Evolutionary conservation across 352 stramenopile genomes (phyloP).

Genomic region (Phytophthora uliginosa): DNA sequence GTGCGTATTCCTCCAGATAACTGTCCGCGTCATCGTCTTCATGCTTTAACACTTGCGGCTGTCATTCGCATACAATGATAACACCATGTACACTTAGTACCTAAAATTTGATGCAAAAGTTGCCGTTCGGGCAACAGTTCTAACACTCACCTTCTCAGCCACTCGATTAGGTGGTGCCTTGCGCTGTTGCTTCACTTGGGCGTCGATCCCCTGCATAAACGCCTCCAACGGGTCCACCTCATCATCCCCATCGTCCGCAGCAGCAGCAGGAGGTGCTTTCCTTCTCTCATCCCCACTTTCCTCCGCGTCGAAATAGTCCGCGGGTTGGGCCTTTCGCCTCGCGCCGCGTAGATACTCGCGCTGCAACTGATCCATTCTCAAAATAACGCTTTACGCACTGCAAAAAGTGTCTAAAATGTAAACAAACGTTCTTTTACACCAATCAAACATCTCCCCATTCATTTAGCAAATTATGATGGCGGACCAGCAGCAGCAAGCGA

Average conservation of each 20-base stretch:
- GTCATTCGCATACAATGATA: neutral
- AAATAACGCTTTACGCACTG: constrained; percentile 11
- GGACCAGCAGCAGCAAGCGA: constrained; percentile 39
- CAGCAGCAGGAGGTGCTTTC: neutral
- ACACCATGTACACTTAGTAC: neutral
- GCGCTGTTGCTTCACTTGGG: constrained; percentile 67
- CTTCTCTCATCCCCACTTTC: constrained; percentile 46
- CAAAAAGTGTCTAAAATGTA: constrained; percentile 5
- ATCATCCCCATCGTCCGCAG: constrained; percentile 29
- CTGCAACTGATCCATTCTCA: constrained; percentile 50
- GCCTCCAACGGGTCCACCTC: constrained; percentile 88
- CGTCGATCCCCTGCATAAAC: constrained; percentile 88
- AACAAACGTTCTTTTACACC: constrained; percentile 12
- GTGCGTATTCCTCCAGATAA: constrained; percentile 43
- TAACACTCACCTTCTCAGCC: constrained; percentile 44
- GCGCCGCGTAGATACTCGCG: constrained; percentile 70
- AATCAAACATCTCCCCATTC: constrained; percentile 17
- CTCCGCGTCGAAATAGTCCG: constrained; percentile 80
- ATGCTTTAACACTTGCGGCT: constrained; percentile 51
- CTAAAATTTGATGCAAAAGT: neutral
- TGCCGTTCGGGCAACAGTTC: neutral
- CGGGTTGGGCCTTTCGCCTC: constrained; percentile 54
- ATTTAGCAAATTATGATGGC: constrained; percentile 34
- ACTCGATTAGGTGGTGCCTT: constrained; percentile 27
- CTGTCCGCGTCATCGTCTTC: constrained; percentile 39